Evolutionary conservation across 108 stramenopile species (phyloP).

Genomic region (Cylindrotheca closterium): DNA sequence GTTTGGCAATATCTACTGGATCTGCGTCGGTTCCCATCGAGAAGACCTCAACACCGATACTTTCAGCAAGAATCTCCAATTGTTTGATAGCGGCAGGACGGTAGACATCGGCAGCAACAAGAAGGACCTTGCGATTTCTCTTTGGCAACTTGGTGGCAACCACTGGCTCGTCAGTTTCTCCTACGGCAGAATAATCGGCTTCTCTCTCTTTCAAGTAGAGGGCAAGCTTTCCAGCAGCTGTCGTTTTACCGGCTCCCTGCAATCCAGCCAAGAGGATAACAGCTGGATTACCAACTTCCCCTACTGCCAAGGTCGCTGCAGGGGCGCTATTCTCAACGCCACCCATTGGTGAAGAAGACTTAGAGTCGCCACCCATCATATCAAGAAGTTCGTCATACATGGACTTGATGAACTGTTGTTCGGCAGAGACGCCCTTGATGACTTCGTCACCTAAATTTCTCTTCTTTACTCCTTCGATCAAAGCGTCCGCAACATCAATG

Average conservation of each 20-base stretch:
- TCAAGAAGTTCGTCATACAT: constrained; percentile 95
- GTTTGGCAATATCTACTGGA: constrained; percentile 87
- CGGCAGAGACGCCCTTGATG: constrained; percentile 85
- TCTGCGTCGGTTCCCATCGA: constrained; percentile 77
- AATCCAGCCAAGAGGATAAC: constrained; percentile 93
- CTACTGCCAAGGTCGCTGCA: constrained; percentile 61
- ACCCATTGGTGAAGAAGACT: constrained; percentile 7
- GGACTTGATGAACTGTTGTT: constrained; percentile 92
- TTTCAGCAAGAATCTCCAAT: constrained; percentile 83
- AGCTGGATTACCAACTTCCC: constrained; percentile 56
- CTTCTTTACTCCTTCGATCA: constrained; percentile 87
- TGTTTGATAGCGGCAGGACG: constrained; percentile 96
- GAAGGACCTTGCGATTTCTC: constrained; percentile 76
- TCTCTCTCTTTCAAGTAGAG: constrained; percentile 83
- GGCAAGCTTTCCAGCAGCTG: constrained; percentile 92
- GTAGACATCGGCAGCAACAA: constrained; percentile 94
- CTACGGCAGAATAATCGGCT: constrained; percentile 58
- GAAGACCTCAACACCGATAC: constrained; percentile 83
- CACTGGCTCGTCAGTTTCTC: constrained; percentile 38
- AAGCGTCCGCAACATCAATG: constrained; percentile 82
- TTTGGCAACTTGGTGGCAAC: constrained; percentile 64
- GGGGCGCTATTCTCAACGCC: constrained; percentile 29
- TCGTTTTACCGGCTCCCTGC: constrained; percentile 97
- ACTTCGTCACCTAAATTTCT: constrained; percentile 85
- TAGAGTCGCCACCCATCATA: constrained; percentile 87